Evolutionary conservation across 2,329 filamentous ascomycete genomes (phyloP).

Genomic region (Rasamsonia emersonii): DNA sequence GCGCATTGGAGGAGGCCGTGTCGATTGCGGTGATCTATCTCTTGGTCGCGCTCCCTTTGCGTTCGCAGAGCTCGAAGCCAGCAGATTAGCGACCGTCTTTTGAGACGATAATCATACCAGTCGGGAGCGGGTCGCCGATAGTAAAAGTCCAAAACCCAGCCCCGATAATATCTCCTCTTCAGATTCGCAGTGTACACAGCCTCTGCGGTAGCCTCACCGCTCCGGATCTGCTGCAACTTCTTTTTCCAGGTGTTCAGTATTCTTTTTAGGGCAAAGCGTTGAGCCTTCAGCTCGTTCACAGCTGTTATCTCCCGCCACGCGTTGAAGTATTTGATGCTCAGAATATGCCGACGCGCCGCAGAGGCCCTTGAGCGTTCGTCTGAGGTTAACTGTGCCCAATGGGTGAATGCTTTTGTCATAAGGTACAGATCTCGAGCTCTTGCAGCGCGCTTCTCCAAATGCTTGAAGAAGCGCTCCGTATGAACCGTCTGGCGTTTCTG

Average conservation of each 20-base stretch:
- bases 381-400: constrained; percentile 59
- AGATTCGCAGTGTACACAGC: constrained; percentile 21
- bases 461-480: constrained; percentile 46
- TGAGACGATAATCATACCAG: constrained; percentile 33
- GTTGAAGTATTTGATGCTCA: constrained; percentile 60
- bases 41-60: constrained; percentile 30
- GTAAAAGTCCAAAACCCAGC: constrained; percentile 39
- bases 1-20: constrained; percentile 18
- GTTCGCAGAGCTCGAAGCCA: constrained; percentile 34
- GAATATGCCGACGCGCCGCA: constrained; percentile 60
- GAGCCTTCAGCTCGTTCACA: constrained; percentile 48
- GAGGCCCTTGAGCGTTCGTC: constrained; percentile 59
- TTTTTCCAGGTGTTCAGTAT: constrained; percentile 48
- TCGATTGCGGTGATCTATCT: constrained; percentile 26
- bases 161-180: constrained; percentile 28
- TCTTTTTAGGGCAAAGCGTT: constrained; percentile 44
- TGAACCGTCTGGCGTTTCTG: constrained; percentile 35
- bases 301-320: constrained; percentile 60
- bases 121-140: constrained; percentile 34
- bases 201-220: constrained; percentile 26
- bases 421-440: constrained; percentile 59
- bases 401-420: constrained; percentile 54
- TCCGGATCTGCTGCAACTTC: constrained; percentile 28
- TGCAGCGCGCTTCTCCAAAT: constrained; percentile 51
- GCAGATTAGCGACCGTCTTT: constrained; percentile 30